Evolutionary conservation across 768 basidiomycete genomes (phyloP).

Genomic region (Lentinus tigrinus): DNA sequence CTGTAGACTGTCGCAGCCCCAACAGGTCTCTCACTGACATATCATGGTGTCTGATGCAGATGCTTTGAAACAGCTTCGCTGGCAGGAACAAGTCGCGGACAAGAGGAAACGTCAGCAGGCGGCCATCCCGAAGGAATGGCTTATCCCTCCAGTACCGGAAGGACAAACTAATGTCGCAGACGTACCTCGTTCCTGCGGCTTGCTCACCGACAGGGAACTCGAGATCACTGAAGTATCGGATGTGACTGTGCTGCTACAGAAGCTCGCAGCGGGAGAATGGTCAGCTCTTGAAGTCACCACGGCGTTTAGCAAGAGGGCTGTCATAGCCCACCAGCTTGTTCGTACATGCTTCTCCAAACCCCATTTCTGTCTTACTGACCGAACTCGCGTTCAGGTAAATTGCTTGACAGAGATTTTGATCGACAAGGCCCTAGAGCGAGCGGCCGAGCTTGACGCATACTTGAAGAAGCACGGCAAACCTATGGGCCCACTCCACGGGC

Average conservation of each 20-base stretch:
- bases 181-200: conserved; percentile 51
- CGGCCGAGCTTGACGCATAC: conserved; percentile 40
- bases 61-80: background rate
- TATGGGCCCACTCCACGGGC: conserved; percentile 17
- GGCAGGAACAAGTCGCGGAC: conserved; percentile 14
- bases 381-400: conserved; percentile 33
- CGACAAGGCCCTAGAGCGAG: conserved; percentile 40
- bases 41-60: no score
- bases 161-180: conserved; percentile 47
- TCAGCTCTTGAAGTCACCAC: conserved; percentile 49
- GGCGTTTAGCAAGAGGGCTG: conserved; percentile 44
- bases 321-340: conserved; percentile 45
- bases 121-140: conserved; percentile 63
- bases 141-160: conserved; percentile 43
- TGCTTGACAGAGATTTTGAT: conserved; percentile 47
- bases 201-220: conserved; percentile 57
- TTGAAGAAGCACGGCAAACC: conserved; percentile 33
- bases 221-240: conserved; percentile 57
- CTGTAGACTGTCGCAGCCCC: no score
- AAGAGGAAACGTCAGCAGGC: conserved; percentile 38
- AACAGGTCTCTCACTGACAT: no score
- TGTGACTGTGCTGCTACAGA: conserved; percentile 41
- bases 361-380: background rate
- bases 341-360: conserved; percentile 6
- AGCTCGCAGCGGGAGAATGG: conserved; percentile 53